Base-by-base conservation (phyloP, 352 stramenopile genomes). In the Pythium brassicae region DNA sequence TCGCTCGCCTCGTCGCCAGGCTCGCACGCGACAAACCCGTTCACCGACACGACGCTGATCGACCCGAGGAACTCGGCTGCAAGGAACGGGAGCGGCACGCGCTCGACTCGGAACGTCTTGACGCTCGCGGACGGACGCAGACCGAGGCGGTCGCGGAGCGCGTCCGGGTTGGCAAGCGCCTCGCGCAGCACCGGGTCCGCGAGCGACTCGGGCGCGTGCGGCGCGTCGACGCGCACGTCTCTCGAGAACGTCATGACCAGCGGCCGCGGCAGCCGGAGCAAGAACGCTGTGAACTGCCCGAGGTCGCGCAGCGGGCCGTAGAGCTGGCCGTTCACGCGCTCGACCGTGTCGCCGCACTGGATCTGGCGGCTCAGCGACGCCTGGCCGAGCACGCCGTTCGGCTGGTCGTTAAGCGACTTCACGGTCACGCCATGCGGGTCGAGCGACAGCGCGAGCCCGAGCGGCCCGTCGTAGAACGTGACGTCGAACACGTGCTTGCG, bases 331-430 rank as follows among this genome's bases (percentile, higher is more conserved):
- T 94, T 92, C 17, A 94, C 74, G 32, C 58, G 64, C 53, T 92
- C 82, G 50, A 94, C 82, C 43, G 87, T 57, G 49, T 94, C 85
- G n/a, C 83, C 85, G 1, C 66, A 64, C 25, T 63, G 60, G 48
- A 94, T 87, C 15, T 61, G 56, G 8, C 82, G 76, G 40, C 73
- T 89, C 19, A 82, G 49, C 4, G 81, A 92, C 9, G 85, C 85
- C 65, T 94, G 85, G 11, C 85, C 78, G 8, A 84, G 68, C 12
- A 66, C 76, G 14, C 83, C 83, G 47, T 87, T 69, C 19, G 72
- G 50, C 20, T 86, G 71, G 37, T 90, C 74, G 51, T 91, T 94
- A 25, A 94, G 52, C 1, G 85, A 94, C 53, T 89, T 89, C 3
- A 94, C 85, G 39, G 85, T 61, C 29, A 94, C 83, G 15, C 74